These are phyloP conservation scores for Cubamyces sp. DNA, from an alignment of 768 basidiomycete species.

Conservation along the genomic window DNA sequence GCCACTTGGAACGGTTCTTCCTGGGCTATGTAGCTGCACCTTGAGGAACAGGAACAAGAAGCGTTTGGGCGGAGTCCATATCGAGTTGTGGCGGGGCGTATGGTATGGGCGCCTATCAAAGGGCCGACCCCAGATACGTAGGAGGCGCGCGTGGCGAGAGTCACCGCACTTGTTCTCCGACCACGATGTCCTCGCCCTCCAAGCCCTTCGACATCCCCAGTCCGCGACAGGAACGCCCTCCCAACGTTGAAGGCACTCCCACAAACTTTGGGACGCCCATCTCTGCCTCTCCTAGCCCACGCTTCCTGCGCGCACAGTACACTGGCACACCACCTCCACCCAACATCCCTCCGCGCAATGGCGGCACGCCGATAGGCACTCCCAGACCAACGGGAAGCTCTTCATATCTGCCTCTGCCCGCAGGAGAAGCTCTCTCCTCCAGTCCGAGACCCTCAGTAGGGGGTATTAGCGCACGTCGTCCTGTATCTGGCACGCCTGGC, in stretches of 20 bases:
- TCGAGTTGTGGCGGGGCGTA: background rate
- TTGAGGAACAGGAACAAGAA: conserved; percentile 1
- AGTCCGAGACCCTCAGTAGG: conserved; percentile 35
- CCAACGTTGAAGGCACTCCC: conserved; percentile 19
- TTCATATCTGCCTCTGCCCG: conserved; percentile 20
- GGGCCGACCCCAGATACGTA: conserved; percentile 14
- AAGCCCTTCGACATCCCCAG: conserved; percentile 30
- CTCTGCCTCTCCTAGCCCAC: conserved; percentile 66
- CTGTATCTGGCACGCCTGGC: conserved; percentile 32
- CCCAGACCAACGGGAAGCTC: conserved; percentile 28
- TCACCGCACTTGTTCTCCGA: conserved; percentile 10
- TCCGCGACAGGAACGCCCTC: conserved; percentile 10
- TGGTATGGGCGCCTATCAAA: conserved; percentile 4
- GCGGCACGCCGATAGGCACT: conserved; percentile 53
- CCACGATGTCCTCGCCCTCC: conserved; percentile 30
- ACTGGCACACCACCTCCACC: conserved; percentile 55
- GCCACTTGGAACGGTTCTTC: too few species aligned
- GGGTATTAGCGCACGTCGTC: conserved; percentile 44
- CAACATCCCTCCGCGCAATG: conserved; percentile 52
- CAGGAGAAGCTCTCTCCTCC: conserved; percentile 24
- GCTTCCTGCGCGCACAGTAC: conserved; percentile 67
- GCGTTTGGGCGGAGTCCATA: background rate
- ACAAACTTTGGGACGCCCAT: conserved; percentile 34
- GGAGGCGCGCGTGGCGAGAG: background rate
- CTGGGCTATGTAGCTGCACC: too few species aligned